Evolutionary conservation across 2,329 filamentous ascomycete genomes (phyloP).

Genomic region (Pezicula carpinea): DNA sequence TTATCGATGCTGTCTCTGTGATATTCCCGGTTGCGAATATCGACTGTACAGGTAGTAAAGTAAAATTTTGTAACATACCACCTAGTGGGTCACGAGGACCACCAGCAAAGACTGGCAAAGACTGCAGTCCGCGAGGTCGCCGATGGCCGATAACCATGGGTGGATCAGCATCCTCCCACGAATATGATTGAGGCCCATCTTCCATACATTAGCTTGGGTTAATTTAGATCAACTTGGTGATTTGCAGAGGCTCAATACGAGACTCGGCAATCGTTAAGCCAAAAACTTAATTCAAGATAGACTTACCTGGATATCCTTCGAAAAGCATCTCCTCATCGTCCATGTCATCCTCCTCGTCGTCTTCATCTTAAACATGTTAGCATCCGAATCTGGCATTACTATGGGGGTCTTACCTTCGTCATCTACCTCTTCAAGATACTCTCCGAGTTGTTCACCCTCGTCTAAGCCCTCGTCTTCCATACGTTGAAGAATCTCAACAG

Average conservation of each 20-base stretch:
- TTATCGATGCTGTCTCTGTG: background rate
- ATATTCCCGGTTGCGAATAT: no score
- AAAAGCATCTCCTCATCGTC: slow-evolving; percentile 64
- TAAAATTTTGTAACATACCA: slow-evolving; percentile 34
- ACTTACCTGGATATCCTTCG: slow-evolving; percentile 54
- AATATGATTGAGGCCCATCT: slow-evolving; percentile 36
- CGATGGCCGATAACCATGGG: slow-evolving; percentile 39
- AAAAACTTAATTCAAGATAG: background rate
- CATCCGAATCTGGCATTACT: slow-evolving; percentile 4
- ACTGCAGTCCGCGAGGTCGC: slow-evolving; percentile 53
- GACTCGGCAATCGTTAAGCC: no score
- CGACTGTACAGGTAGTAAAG: background rate
- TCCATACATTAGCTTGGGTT: background rate
- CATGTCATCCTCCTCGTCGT: slow-evolving; percentile 64
- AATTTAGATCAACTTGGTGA: no score
- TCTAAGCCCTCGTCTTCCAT: slow-evolving; percentile 44
- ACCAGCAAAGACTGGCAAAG: slow-evolving; percentile 59
- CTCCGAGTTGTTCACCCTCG: slow-evolving; percentile 37
- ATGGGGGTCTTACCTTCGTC: slow-evolving; percentile 45
- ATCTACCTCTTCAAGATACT: slow-evolving; percentile 53
- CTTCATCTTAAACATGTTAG: slow-evolving; percentile 46
- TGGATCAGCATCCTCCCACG: slow-evolving; percentile 54
- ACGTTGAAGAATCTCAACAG: slow-evolving; percentile 31
- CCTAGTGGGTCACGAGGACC: slow-evolving; percentile 49
- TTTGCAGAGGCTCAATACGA: no score